Conservation (phyloP, 1,139 yeast species). For the Kodamaea arcana region DNA sequence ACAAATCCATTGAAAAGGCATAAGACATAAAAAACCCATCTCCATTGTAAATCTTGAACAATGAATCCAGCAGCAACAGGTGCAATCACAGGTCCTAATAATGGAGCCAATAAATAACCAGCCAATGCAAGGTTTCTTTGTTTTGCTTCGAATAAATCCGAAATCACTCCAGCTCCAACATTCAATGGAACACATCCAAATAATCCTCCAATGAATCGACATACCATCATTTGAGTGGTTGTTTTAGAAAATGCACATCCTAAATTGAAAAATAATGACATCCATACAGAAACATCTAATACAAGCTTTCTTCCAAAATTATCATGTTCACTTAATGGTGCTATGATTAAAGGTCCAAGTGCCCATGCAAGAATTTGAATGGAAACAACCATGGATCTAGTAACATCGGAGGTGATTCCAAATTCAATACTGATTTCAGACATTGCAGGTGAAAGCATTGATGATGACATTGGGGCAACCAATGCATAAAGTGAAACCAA, state of each 20-base stretch:
- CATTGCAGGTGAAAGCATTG: slow-evolving; percentile 44
- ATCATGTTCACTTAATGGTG: slow-evolving; percentile 45
- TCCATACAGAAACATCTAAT: slow-evolving; percentile 33
- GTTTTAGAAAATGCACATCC: slow-evolving; percentile 40
- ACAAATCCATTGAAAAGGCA: slow-evolving; percentile 40
- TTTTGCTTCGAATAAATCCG: slow-evolving; percentile 33
- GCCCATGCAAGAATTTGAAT: slow-evolving; percentile 48
- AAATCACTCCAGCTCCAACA: slow-evolving; percentile 41
- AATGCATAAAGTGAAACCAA: slow-evolving; percentile 41
- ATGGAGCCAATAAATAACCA: slow-evolving; percentile 38
- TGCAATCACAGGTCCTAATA: slow-evolving; percentile 61
- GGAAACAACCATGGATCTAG: slow-evolving; percentile 39
- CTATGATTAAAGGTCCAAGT: slow-evolving; percentile 40
- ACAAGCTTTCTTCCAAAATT: slow-evolving; percentile 38
- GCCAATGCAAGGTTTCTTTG: slow-evolving; percentile 39
- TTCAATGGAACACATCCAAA: slow-evolving; percentile 41
- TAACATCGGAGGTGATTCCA: slow-evolving; percentile 25
- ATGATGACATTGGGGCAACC: slow-evolving; percentile 45
- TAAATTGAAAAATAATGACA: slow-evolving; percentile 31
- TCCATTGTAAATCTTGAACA: slow-evolving; percentile 27
- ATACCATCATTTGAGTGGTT: slow-evolving; percentile 38
- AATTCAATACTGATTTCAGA: slow-evolving; percentile 32
- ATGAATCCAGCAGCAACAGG: slow-evolving; percentile 55
- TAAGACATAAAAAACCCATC: slow-evolving; percentile 44
- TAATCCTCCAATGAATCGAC: slow-evolving; percentile 37